Base-by-base conservation (phyloP, 2,329 filamentous ascomycete genomes). In the Ceratocystis harringtonii region DNA sequence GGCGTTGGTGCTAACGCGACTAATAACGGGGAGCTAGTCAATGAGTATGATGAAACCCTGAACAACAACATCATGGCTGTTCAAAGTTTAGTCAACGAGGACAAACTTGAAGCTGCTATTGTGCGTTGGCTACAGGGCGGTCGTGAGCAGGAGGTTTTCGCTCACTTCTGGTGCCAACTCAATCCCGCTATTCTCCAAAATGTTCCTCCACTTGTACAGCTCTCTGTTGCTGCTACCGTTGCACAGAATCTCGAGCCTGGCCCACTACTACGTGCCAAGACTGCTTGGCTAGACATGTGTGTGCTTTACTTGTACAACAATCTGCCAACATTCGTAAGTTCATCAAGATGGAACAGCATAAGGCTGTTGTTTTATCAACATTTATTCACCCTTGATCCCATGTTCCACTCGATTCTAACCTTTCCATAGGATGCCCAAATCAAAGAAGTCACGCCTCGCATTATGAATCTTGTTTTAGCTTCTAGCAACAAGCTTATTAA, bases 51-150 rank as follows among this genome's bases (percentile, higher is more conserved):
- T 55, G 72, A 76, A 55, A 85, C 90, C 70, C 75, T 84, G 63
- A 76, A 80, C 50, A 76, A 78, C 62, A 75, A 79, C 63, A 79
- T 87, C 25, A 78, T 82, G 19, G 76, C 79, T 28, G 85, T 92
- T 67, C 83, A 84, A 62, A 75, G 78, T 61, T 76, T 84, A 55
- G 84, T 94, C 75, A 78, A 80, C 44, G 78, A 81, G 36, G 82
- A 82, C 25, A 80, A 82, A 44, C 80, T 81, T 65, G 84, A 88
- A 70, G 80, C 82, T 64, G 85, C 83, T 52, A 79, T 86, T 72
- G 79, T 87, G 66, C 81, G 81, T 68, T 88, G 85, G 85, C 80
- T 88, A 65, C 85, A 88, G 73, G 81, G 80, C 69, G 80, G 79
- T 17, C 79, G 81, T 43, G 81, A 85, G 71, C 79, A 84, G 67